Percentiles rank a stretch among this genome's conserved stretches.
Evolutionary conservation across 352 stramenopile species (phyloP).

Genomic region (Phytophthora hybrid): DNA sequence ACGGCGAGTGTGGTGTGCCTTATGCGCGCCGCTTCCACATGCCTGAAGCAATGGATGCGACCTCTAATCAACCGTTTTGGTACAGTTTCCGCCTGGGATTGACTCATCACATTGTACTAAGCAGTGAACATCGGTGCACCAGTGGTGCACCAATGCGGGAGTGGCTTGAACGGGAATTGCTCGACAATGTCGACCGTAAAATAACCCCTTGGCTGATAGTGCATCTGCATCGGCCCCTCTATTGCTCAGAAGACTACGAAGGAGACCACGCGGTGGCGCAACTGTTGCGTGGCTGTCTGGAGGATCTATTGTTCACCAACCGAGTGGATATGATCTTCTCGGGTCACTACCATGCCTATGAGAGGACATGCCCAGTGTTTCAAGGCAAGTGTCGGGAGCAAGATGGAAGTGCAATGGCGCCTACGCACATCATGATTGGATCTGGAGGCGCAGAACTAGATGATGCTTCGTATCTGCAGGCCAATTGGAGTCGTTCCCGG

Average conservation of each 20-base stretch:
- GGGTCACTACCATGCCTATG: slow-evolving; percentile 69
- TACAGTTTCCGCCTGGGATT: slow-evolving; percentile 60
- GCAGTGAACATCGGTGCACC: slow-evolving; percentile 59
- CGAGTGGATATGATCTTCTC: slow-evolving; percentile 62
- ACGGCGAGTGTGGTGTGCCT: slow-evolving; percentile 89
- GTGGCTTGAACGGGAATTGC: slow-evolving; percentile 58
- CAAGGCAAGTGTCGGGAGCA: slow-evolving; percentile 35
- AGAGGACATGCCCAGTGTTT: slow-evolving; percentile 62
- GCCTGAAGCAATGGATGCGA: slow-evolving; percentile 39
- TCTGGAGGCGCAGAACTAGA: slow-evolving; percentile 53
- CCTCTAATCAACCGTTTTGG: slow-evolving; percentile 57
- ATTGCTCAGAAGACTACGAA: slow-evolving; percentile 43
- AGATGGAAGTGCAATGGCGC: slow-evolving; percentile 30
- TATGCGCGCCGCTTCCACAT: slow-evolving; percentile 75
- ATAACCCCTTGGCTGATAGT: slow-evolving; percentile 63
- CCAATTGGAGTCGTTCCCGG: slow-evolving; percentile 36
- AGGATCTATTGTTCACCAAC: slow-evolving; percentile 47
- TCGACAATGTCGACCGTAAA: slow-evolving; percentile 47
- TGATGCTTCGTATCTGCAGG: slow-evolving; percentile 36
- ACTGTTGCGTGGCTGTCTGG: slow-evolving; percentile 46
- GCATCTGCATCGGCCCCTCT: slow-evolving; percentile 66
- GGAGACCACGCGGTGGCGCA: slow-evolving; percentile 40
- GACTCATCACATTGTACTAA: slow-evolving; percentile 56
- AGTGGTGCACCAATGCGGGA: slow-evolving; percentile 44
- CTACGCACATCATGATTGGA: slow-evolving; percentile 62